Percentiles rank a stretch among this genome's conserved stretches.
phyloP scores from a whole-genome alignment of 2,329 filamentous ascomycete genomes.

The Stachybotrys elegans region DNA sequence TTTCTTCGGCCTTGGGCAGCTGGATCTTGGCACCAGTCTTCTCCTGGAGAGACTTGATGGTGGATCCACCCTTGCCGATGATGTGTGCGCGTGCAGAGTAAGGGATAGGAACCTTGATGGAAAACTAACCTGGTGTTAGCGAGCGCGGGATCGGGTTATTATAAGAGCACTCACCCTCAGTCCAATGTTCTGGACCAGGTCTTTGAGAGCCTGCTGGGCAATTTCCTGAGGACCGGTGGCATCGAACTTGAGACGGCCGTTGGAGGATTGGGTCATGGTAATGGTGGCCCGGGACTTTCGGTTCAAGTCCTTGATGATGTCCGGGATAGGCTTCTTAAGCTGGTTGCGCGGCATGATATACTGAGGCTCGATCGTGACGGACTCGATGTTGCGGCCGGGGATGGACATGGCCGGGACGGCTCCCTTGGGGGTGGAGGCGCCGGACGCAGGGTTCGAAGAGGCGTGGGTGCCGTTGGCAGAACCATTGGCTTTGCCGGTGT shows the following conservation, averaged over 20 bases:
- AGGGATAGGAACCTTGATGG: constrained; percentile 75
- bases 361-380: constrained; percentile 66
- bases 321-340: constrained; percentile 77
- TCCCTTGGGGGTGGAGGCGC: constrained; percentile 38
- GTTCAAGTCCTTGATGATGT: constrained; percentile 88
- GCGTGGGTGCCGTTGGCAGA: constrained; percentile 53
- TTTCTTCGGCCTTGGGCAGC: constrained; percentile 74
- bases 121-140: constrained; percentile 7
- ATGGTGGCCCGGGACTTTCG: constrained; percentile 84
- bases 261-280: constrained; percentile 67
- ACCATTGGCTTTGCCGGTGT: constrained; percentile 50
- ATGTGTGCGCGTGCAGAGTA: constrained; percentile 80
- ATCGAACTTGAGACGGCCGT: constrained; percentile 73
- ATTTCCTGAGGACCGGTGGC: constrained; percentile 78
- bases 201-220: constrained; percentile 82
- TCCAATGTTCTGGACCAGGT: constrained; percentile 83
- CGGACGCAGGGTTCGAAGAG: constrained; percentile 59
- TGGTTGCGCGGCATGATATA: constrained; percentile 73
- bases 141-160: not conserved
- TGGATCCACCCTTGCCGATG: constrained; percentile 86
- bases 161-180: constrained; percentile 63
- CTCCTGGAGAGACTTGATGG: constrained; percentile 85
- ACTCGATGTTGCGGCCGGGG: constrained; percentile 77
- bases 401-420: constrained; percentile 56
- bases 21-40: constrained; percentile 87